Conservation (phyloP, 805 yeast species). For the Monosporozyma yasuniensis region DNA sequence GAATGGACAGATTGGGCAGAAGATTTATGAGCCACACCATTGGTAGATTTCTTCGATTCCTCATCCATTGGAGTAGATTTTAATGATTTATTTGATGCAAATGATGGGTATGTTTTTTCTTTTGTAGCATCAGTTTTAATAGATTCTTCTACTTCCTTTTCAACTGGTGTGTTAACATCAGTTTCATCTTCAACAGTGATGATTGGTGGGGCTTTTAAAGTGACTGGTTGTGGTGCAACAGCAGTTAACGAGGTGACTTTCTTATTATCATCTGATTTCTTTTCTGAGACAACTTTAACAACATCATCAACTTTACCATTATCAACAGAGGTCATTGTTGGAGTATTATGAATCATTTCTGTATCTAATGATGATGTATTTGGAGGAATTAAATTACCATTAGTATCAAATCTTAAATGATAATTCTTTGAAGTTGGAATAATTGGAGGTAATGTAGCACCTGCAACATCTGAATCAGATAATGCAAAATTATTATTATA, state of each 20-base stretch:
- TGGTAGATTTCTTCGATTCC: not conserved
- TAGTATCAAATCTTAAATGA: slow-evolving; percentile 10
- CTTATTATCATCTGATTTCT: too few relatives aligned
- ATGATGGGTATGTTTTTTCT: not conserved
- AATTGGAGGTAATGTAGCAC: slow-evolving; percentile 28
- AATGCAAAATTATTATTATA: slow-evolving; percentile 4
- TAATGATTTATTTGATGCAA: not conserved
- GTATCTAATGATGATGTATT: not conserved
- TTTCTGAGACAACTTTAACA: not conserved
- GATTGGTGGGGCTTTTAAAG: not conserved
- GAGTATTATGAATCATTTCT: not conserved
- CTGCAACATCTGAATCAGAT: slow-evolving; percentile 17
- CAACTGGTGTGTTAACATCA: not conserved
- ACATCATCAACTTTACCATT: not conserved
- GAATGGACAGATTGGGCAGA: not conserved
- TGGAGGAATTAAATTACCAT: not conserved
- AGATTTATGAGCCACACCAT: not conserved
- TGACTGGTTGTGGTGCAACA: not conserved
- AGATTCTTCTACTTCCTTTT: not conserved
- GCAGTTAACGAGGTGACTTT: not conserved
- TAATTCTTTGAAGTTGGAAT: slow-evolving; percentile 29
- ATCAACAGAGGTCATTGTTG: not conserved
- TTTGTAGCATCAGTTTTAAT: not conserved
- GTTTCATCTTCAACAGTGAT: not conserved
- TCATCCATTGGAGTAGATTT: not conserved